phyloP scores from a whole-genome alignment of 495 filamentous ascomycete species.

The Trichoderma erinaceum region DNA sequence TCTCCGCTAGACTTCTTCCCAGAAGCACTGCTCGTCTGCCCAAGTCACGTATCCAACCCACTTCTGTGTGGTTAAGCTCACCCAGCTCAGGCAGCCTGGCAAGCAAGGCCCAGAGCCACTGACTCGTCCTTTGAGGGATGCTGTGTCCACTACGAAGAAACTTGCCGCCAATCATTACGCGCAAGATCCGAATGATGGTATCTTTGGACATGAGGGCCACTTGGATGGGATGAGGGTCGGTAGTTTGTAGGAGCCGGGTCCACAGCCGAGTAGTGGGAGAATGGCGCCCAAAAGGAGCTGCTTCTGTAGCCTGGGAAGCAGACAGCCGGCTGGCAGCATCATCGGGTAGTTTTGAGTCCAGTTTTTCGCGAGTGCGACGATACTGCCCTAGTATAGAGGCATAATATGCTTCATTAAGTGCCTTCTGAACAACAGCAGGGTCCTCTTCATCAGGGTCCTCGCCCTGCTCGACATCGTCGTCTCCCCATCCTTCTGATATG shows the following conservation, averaged over 20 bases:
- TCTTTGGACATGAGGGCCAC: conserved; percentile 61
- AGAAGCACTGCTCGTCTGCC: conserved; percentile 53
- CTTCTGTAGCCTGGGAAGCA: conserved; percentile 49
- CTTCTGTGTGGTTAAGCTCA: conserved; percentile 50
- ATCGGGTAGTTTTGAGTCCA: conserved; percentile 50
- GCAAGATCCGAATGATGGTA: conserved; percentile 51
- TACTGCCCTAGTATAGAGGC: conserved; percentile 56
- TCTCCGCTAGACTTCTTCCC: conserved; percentile 45
- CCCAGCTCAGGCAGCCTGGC: conserved; percentile 52
- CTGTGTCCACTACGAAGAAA: conserved; percentile 42
- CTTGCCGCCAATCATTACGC: conserved; percentile 37
- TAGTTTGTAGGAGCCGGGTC: conserved; percentile 41
- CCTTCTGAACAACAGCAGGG: conserved; percentile 20
- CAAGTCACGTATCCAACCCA: conserved; percentile 52
- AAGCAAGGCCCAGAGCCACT: conserved; percentile 59
- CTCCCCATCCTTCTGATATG: conserved; percentile 14
- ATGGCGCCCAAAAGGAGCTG: conserved; percentile 39
- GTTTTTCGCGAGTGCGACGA: conserved; percentile 47
- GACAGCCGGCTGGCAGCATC: conserved; percentile 46
- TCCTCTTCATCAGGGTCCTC: conserved; percentile 35
- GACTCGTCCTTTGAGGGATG: conserved; percentile 43
- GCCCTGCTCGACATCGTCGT: conserved; percentile 21
- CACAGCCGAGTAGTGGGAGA: conserved; percentile 44
- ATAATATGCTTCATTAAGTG: conserved; percentile 52
- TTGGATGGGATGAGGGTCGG: conserved; percentile 61